phyloP scores from a whole-genome alignment of 2,329 filamentous ascomycete genomes.

The Colletotrichum zoysiae region DNA sequence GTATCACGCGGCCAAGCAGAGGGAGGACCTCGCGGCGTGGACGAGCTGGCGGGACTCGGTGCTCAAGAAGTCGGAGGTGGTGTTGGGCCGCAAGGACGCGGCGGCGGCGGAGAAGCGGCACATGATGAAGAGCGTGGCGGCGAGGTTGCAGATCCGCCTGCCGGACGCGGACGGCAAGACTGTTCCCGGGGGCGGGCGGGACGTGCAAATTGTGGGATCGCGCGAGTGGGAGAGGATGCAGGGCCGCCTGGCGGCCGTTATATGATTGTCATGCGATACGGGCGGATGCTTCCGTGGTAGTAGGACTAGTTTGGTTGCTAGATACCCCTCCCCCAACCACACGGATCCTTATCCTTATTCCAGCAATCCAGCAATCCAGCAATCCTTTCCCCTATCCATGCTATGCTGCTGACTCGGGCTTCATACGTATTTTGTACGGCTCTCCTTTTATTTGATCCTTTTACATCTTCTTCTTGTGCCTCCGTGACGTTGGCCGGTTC shows the following conservation, averaged over 20 bases:
- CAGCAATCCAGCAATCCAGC: constrained; percentile 16
- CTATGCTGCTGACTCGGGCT: not conserved
- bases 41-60: constrained; percentile 69
- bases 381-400: not conserved
- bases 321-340: constrained; percentile 23
- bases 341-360: constrained; percentile 4
- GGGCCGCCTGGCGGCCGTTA: constrained; percentile 53
- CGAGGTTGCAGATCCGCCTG: constrained; percentile 64
- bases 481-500: constrained; percentile 13
- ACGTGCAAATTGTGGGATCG: constrained; percentile 66
- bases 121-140: constrained; percentile 54
- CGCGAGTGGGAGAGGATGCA: constrained; percentile 68
- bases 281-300: constrained; percentile 26
- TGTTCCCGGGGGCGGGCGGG: constrained; percentile 51
- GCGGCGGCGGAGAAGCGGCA: constrained; percentile 47
- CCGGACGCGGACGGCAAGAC: constrained; percentile 61
- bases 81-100: constrained; percentile 46
- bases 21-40: constrained; percentile 75
- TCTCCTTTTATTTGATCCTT: not conserved
- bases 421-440: not conserved
- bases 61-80: constrained; percentile 63
- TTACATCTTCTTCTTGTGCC: constrained; percentile 14
- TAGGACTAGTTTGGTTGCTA: constrained; percentile 32
- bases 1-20: constrained; percentile 74
- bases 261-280: constrained; percentile 41